phyloP scores from a whole-genome alignment of 169 alveolate genomes.

The Babesia caballi region DNA sequence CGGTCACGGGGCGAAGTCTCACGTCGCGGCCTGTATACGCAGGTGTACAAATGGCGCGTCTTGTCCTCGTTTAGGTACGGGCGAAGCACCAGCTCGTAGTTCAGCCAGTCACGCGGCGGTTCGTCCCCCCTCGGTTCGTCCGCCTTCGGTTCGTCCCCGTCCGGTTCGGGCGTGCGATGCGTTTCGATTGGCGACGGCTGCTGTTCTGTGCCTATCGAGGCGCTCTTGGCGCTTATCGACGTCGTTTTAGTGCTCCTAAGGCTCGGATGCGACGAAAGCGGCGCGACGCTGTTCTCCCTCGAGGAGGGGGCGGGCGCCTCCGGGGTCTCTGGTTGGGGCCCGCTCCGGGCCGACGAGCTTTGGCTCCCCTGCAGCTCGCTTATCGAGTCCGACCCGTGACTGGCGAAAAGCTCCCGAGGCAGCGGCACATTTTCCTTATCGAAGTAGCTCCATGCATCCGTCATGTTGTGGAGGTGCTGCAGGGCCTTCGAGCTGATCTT shows the following conservation, averaged over 20 bases:
- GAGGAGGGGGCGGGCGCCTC: not conserved
- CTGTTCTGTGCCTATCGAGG: not conserved
- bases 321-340: not conserved
- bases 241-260: not conserved
- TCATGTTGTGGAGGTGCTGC: slow-evolving; percentile 2
- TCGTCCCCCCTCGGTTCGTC: not conserved
- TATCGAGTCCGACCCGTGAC: not conserved
- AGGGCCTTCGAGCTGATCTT: slow-evolving; percentile 14
- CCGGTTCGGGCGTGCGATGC: not conserved
- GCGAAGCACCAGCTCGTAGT: slow-evolving; percentile 21
- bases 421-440: slow-evolving; percentile 6
- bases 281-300: not conserved
- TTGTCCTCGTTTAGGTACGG: not conserved
- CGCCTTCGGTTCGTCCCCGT: not conserved
- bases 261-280: not conserved
- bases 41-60: not conserved
- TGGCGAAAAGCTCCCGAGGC: slow-evolving; percentile 13
- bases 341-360: not conserved
- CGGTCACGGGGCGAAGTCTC: slow-evolving; percentile 23
- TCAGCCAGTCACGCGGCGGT: slow-evolving; percentile 31
- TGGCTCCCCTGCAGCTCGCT: not conserved
- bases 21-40: slow-evolving; percentile 10
- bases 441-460: slow-evolving; percentile 35
- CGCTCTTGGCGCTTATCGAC: not conserved
- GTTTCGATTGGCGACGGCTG: not conserved